phyloP scores from a whole-genome alignment of 768 basidiomycete species.

The Imleria badia region DNA sequence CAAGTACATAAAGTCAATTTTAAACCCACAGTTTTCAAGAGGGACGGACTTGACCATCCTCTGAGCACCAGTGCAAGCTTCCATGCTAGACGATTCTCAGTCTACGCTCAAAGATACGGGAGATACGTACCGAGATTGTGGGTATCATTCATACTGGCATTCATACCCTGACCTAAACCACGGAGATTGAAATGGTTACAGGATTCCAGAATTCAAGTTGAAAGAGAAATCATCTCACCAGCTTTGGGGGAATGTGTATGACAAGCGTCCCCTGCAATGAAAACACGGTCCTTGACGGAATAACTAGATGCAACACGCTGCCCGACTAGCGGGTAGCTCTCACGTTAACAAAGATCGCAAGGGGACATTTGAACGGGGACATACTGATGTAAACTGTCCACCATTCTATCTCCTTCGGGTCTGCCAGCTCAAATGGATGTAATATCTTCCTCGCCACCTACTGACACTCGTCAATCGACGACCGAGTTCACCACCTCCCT shows the following conservation, averaged over 20 bases:
- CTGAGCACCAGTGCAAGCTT: constrained; percentile 49
- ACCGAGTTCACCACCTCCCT: no score
- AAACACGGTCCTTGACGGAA: constrained; percentile 60
- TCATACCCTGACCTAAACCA: constrained; percentile 69
- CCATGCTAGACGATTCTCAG: constrained; percentile 48
- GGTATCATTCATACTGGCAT: constrained; percentile 73
- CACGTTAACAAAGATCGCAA: background rate
- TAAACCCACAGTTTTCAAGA: constrained; percentile 42
- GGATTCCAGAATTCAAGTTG: background rate
- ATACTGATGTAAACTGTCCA: constrained; percentile 72
- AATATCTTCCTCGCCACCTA: constrained; percentile 58
- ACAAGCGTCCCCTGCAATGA: constrained; percentile 77
- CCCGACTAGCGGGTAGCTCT: constrained; percentile 46
- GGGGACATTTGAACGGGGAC: constrained; percentile 16
- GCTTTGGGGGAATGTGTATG: constrained; percentile 70
- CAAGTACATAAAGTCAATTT: background rate
- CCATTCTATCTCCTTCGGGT: constrained; percentile 58
- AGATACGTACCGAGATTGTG: constrained; percentile 57
- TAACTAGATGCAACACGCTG: constrained; percentile 71
- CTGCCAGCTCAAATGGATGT: constrained; percentile 51
- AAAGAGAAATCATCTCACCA: constrained; percentile 33
- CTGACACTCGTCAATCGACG: background rate
- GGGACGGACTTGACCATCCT: constrained; percentile 38
- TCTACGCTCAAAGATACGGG: constrained; percentile 36
- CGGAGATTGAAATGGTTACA: background rate